Evolutionary conservation across 2,329 filamentous ascomycete genomes (phyloP).

Genomic region (Pseudocercospora crystallina): DNA sequence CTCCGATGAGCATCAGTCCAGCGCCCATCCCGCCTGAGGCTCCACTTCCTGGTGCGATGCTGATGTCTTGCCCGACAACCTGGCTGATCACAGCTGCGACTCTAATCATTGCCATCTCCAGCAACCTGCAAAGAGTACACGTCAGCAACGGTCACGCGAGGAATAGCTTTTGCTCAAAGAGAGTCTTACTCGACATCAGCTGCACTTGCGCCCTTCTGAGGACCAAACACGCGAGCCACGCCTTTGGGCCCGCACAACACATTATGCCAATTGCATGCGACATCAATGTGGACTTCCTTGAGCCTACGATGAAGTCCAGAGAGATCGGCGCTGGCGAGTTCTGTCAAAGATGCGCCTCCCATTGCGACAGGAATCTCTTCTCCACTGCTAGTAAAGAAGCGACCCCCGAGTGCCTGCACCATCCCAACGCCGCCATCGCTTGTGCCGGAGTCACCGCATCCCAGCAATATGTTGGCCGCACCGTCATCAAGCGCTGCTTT

Average conservation of each 20-base stretch:
- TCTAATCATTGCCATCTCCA: slow-evolving; percentile 46
- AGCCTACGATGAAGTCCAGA: slow-evolving; percentile 41
- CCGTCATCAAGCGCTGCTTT: slow-evolving; percentile 48
- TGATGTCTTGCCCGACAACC: slow-evolving; percentile 40
- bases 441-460: slow-evolving; percentile 56
- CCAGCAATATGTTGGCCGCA: slow-evolving; percentile 49
- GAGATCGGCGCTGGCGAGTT: slow-evolving; percentile 43
- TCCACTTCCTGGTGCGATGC: slow-evolving; percentile 47
- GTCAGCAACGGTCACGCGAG: too few relatives aligned
- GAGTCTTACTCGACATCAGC: slow-evolving; percentile 47
- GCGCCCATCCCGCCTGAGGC: slow-evolving; percentile 55
- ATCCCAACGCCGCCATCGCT: slow-evolving; percentile 56
- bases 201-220: slow-evolving; percentile 52
- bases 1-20: slow-evolving; percentile 51
- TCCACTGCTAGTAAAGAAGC: slow-evolving; percentile 43
- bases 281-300: slow-evolving; percentile 45
- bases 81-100: slow-evolving; percentile 40
- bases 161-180: too few relatives aligned
- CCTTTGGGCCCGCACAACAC: slow-evolving; percentile 51
- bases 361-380: slow-evolving; percentile 39
- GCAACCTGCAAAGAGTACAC: slow-evolving; percentile 13
- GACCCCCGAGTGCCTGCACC: slow-evolving; percentile 54
- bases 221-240: slow-evolving; percentile 53
- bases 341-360: slow-evolving; percentile 44
- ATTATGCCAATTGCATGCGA: slow-evolving; percentile 54